Evolutionary conservation across 441 rosid genomes (phyloP).

Genomic region (Syzygium syzygioides): DNA sequence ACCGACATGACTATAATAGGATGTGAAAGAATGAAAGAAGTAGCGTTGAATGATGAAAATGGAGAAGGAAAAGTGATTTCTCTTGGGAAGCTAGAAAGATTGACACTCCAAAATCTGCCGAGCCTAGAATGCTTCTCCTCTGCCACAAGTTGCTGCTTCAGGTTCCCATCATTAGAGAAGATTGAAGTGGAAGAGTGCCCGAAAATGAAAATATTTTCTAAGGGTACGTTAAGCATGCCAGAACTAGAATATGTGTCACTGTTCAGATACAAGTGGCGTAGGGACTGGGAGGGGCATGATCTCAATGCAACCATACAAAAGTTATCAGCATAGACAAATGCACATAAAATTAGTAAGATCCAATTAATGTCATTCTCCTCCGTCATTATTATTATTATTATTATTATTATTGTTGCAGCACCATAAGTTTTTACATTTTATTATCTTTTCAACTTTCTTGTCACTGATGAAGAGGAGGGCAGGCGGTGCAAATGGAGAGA

Average conservation of each 20-base stretch:
- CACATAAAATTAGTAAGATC: background rate
- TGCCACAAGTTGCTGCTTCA: background rate
- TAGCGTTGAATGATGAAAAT: background rate
- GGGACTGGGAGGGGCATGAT: rapidly evolving
- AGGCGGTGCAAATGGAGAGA: too few relatives aligned
- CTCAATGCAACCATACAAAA: background rate
- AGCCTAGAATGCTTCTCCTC: background rate
- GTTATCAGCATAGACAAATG: background rate
- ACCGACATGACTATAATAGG: rapidly evolving
- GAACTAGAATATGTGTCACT: rapidly evolving
- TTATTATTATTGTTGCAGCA: rapidly evolving
- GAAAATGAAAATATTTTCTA: background rate
- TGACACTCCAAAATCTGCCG: background rate
- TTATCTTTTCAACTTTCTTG: rapidly evolving
- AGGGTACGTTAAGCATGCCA: background rate
- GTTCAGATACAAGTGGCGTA: rapidly evolving
- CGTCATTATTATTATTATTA: too few relatives aligned
- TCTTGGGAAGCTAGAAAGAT: rapidly evolving
- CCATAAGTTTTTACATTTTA: background rate
- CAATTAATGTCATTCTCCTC: background rate
- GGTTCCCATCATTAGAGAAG: rapidly evolving
- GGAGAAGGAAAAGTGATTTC: background rate
- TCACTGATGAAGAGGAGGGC: background rate
- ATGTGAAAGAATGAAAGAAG: background rate
- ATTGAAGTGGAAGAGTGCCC: background rate